These are phyloP conservation scores for Gossypium rotundifolium DNA, from an alignment of 345 rosid species.

Conservation along the genomic window DNA sequence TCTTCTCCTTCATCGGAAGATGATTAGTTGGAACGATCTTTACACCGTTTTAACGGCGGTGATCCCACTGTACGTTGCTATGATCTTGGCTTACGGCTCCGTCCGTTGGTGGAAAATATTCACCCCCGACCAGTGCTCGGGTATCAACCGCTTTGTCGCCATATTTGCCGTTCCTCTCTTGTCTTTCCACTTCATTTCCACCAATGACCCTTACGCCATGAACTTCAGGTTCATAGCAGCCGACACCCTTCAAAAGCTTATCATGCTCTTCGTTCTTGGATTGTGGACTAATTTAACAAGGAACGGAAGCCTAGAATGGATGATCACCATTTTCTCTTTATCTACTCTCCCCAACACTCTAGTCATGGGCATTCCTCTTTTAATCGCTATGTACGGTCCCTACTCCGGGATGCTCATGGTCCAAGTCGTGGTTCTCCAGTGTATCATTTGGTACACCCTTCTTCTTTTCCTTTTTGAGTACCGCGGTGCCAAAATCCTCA, in stretches of 20 bases:
- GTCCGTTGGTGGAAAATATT: slow-evolving; percentile 98
- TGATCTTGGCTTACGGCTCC: slow-evolving; percentile 90
- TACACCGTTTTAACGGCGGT: slow-evolving; percentile 88
- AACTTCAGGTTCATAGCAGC: slow-evolving; percentile 86
- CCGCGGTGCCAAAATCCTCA: slow-evolving; percentile 79
- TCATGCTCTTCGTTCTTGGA: slow-evolving; percentile 53
- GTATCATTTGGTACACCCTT: slow-evolving; percentile 94
- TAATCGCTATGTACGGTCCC: slow-evolving; percentile 81
- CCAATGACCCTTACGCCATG: slow-evolving; percentile 75
- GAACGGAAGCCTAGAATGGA: slow-evolving; percentile 82
- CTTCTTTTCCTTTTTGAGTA: slow-evolving; percentile 85
- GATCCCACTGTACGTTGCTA: slow-evolving; percentile 88
- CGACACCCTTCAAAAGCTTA: slow-evolving; percentile 75
- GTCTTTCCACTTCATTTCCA: slow-evolving; percentile 92
- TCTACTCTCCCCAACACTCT: slow-evolving; percentile 92
- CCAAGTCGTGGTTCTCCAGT: slow-evolving; percentile 88
- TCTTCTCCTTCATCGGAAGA: slow-evolving; percentile 15
- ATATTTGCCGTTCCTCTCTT: slow-evolving; percentile 89
- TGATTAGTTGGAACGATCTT: slow-evolving; percentile 72
- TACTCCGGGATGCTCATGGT: slow-evolving; percentile 81
- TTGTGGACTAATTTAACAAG: slow-evolving; percentile 57
- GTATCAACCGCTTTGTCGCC: slow-evolving; percentile 94
- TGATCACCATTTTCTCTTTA: slow-evolving; percentile 84
- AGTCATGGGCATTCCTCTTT: slow-evolving; percentile 90
- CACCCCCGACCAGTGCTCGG: slow-evolving; percentile 92